Base-by-base conservation (phyloP, 2,329 filamentous ascomycete genomes). In the Tolypocladium cylindrosporum region DNA sequence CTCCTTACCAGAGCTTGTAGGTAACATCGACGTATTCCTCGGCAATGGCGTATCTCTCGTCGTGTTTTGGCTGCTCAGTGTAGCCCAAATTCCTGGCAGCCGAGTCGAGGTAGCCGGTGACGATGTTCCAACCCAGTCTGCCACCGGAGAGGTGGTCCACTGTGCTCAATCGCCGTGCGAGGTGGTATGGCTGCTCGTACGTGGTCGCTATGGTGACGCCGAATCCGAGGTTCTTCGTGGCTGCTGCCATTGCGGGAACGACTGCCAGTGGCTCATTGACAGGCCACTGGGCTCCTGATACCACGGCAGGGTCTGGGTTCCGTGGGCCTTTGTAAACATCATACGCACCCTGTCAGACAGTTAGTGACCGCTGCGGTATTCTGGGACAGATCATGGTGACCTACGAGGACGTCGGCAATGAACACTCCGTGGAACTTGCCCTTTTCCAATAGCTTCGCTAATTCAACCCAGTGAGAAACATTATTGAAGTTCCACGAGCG, bases 121-220 rank as follows among this genome's bases (percentile, higher is more conserved):
- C 86, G 55, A 89, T 81, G 71, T 73, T 73, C 71, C 70, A 73
- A 11, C 67, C 71, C 2, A 73, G 68, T 54, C 85, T 75, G n/a
- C 85, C 85, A 54, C 81, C 81, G 0, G 83, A 83, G 11, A 89
- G 71, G 66, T 89, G 86, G 64, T 89, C 86, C 0, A 88, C 75
- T 0, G 86, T 89, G 4, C 81, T 84, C 13, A 89, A 70, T n/a
- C 85, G 72, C 21, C 86, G 71, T 0, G 86, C 86, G 16, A 89
- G 72, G 62, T 87, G 81, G 64, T 87, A 89, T 0, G 86, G 86
- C 65, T 85, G 80, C 67, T 89, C 86, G 61, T 89, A 89, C 0
- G 84, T 87, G 0, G 86, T 88, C 1, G 82, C 81, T 0, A 85
- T 79, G 0, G 86, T 89, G 1, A 89, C 82, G 0, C 86, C 86